Evolutionary conservation across 1,284 basidiomycete genomes (phyloP).

Genomic region (Ceratobasidium sp.): DNA sequence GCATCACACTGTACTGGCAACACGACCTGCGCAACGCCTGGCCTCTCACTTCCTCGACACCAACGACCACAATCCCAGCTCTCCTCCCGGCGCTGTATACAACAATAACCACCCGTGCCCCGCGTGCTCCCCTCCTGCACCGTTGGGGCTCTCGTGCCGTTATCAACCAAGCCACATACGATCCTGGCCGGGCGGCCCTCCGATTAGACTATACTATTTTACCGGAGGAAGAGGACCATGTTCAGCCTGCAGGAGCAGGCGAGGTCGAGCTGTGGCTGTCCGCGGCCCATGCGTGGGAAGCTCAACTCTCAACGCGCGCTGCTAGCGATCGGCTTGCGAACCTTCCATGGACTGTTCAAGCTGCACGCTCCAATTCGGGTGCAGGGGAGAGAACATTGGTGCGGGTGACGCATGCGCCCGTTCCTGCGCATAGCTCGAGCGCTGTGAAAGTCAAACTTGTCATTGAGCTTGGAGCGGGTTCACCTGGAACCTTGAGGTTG

Average conservation of each 20-base stretch:
- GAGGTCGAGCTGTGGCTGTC: conserved; percentile 63
- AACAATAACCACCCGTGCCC: conserved; percentile 76
- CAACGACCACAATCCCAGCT: conserved; percentile 75
- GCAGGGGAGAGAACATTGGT: conserved; percentile 63
- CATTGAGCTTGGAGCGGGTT: conserved; percentile 81
- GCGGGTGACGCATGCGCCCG: conserved; percentile 73
- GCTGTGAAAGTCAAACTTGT: conserved; percentile 76
- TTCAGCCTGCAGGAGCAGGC: conserved; percentile 53
- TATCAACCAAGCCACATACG: conserved; percentile 60
- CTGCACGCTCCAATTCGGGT: conserved; percentile 59
- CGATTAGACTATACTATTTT: conserved; percentile 88
- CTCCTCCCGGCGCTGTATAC: conserved; percentile 84
- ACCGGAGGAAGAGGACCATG: conserved; percentile 71
- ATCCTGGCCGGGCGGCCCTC: conserved; percentile 82
- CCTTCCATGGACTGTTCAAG: conserved; percentile 79
- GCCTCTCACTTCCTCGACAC: conserved; percentile 56
- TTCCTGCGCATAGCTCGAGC: conserved; percentile 58
- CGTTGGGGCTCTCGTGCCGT: conserved; percentile 87
- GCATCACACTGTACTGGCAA: conserved; percentile 94
- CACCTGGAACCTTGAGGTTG: conserved; percentile 76
- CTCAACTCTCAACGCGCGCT: conserved; percentile 76
- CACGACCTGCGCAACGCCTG: conserved; percentile 73
- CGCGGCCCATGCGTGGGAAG: conserved; percentile 88
- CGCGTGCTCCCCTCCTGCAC: conserved; percentile 76
- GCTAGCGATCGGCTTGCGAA: conserved; percentile 76